Evolutionary conservation across 2,329 filamentous ascomycete species (phyloP), one percentile per base, ranked within the genome.

Genomic region (Zymoseptoria brevis): DNA sequence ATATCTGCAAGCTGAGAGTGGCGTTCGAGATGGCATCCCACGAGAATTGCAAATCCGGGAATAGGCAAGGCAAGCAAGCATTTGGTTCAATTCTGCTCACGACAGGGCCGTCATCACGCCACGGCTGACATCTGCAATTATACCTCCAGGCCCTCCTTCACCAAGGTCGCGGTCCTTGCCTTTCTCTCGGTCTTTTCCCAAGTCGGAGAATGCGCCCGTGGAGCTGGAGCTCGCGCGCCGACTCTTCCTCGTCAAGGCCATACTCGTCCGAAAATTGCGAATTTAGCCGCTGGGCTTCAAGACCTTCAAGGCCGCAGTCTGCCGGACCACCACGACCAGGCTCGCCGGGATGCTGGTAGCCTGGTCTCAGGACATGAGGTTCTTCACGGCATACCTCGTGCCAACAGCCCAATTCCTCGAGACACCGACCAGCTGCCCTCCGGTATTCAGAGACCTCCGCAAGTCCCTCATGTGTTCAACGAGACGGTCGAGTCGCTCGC

Each of bases 401-500:
- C 16, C 13, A 11, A n/a, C 35, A 16, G 13, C 13, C 13, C 5
- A n/a, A 5, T 16, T 16, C 16, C 35, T 6, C 35, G 35, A 45
- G 35, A 45, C 13, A 45, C 35, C 13, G 16, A n/a, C 16, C 13
- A 7, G 35, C 50, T 51, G n/a, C 49, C 19, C 5, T 51, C 80
- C 65, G 82, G 84, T 74, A 89, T 87, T 75, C 81, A 80, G 72
- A 86, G 80, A 69, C 88, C 88, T 62, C 88, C 89, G 1, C 88
- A 91, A 77, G 79, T 84, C 51, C 88, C 89, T 57, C 88, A 88
- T 57, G 80, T 84, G 70, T 92, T 91, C 75, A 88, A 81, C 4
- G 85, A 84, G 65, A 90, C 87, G 55, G 82, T 86, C 64, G 80
- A 86, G 59, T 83, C 81, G 67, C 81, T 92, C 65, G 74, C 88